Percentiles rank a stretch among this genome's conserved stretches.
phyloP scores from a whole-genome alignment of 306 rosid species.

The Prunus davidiana region DNA sequence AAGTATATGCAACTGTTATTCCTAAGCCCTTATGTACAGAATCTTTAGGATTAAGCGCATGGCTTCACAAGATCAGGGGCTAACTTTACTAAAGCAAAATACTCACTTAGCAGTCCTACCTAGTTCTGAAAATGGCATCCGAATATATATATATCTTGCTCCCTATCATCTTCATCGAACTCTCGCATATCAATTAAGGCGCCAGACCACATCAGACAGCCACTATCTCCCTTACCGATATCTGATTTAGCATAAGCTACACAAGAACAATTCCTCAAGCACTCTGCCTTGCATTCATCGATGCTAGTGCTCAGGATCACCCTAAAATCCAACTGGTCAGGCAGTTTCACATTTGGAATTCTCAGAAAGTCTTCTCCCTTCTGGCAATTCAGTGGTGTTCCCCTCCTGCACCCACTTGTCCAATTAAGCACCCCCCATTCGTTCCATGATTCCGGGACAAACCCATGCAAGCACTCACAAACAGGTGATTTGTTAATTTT shows the following conservation, averaged over 20 bases:
- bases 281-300: slow-evolving; percentile 25
- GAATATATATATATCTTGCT: slow-evolving; percentile 32
- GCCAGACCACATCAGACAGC: slow-evolving; percentile 40
- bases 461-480: slow-evolving; percentile 38
- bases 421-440: slow-evolving; percentile 20
- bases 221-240: slow-evolving; percentile 21
- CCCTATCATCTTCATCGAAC: neutral
- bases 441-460: slow-evolving; percentile 20
- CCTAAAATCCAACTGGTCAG: slow-evolving; percentile 30
- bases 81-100: neutral
- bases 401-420: slow-evolving; percentile 31
- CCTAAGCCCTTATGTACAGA: no score
- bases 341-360: slow-evolving; percentile 25
- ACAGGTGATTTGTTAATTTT: neutral
- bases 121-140: slow-evolving; percentile 35
- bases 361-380: slow-evolving; percentile 28
- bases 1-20: neutral
- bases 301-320: slow-evolving; percentile 19
- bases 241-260: slow-evolving; percentile 35
- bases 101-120: neutral
- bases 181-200: slow-evolving; percentile 35
- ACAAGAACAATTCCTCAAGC: slow-evolving; percentile 41
- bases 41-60: neutral
- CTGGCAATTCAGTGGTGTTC: slow-evolving; percentile 24
- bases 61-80: neutral